Base-by-base conservation (phyloP, 2,329 filamentous ascomycete species). In the Exserohilum turcica region DNA sequence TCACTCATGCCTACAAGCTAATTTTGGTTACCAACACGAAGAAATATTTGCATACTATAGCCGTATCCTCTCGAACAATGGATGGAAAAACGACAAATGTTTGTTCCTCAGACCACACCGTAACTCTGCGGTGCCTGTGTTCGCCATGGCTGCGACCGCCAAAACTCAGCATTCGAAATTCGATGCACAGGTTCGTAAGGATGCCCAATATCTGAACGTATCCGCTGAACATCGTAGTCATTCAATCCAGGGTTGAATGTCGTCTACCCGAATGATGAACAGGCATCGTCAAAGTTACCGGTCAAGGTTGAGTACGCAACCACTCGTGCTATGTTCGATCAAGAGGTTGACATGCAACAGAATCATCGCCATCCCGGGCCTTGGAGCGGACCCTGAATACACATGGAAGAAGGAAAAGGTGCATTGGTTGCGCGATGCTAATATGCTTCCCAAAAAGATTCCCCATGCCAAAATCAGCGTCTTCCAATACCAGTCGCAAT, bases 331-430 rank as follows among this genome's bases (percentile, higher is more conserved):
- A 8, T n/a, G 10, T 28, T 36, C 3, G 15, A 29, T 31, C 33
- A 18, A 10, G n/a, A 12, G 18, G 29, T 43, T 56, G 4, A 59
- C 9, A 37, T 12, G 4, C 31, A 15, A 15, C 15, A 73, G 68
- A 38, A 65, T 73, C 36, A 48, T 72, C 13, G 68, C 68, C 12
- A 62, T 72, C 21, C 67, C 68, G 6, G 68, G 67, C 6, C 61
- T 73, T 12, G 70, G 67, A 10, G 65, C 65, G 18, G 63, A 66
- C 49, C 61, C 66, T 29, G 56, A 65, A 46, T 67, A 60, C 42
- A 69, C 70, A 37, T 73, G 67, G 69, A 62, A 48, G 19, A 54
- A 57, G 15, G 52, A 57, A 21, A 58, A 65, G 28, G 59, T 61
- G 15, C 48, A 72, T 52, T 73, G 68, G 70, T 49, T 73, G 43